Conservation (phyloP, 257 asterid species). For the Jaltomata sinuosa region DNA sequence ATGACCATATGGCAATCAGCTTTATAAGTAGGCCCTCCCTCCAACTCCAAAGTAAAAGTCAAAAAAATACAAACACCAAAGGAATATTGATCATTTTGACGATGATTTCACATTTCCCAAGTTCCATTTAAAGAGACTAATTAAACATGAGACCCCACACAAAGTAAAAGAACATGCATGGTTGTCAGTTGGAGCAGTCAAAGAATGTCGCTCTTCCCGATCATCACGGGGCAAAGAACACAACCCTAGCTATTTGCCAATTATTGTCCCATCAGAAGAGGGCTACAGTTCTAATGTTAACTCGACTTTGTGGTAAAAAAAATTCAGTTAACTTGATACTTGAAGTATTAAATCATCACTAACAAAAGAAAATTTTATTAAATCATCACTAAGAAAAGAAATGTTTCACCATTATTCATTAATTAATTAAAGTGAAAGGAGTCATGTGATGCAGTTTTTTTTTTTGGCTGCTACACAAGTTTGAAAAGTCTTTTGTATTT, state of each 20-base stretch:
- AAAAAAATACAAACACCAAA: not conserved
- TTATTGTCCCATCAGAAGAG: not conserved
- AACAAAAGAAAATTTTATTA: too few relatives aligned
- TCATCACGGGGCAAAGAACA: not conserved
- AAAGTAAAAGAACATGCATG: not conserved
- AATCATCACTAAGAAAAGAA: too few relatives aligned
- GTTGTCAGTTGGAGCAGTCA: not conserved
- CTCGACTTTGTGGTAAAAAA: not conserved
- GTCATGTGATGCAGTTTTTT: too few relatives aligned
- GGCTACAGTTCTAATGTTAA: not conserved
- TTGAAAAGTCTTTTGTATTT: too few relatives aligned
- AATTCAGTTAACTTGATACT: not conserved
- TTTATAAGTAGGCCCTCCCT: not conserved
- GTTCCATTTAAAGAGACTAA: not conserved
- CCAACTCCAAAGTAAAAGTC: not conserved
- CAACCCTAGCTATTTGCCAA: not conserved
- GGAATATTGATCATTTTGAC: not conserved
- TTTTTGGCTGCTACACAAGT: too few relatives aligned
- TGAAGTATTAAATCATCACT: not conserved
- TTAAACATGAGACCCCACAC: not conserved
- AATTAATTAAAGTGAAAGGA: not conserved
- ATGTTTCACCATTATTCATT: not conserved
- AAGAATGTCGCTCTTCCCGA: not conserved
- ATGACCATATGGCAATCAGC: not conserved
- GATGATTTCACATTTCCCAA: not conserved